phyloP scores from a whole-genome alignment of 2,329 filamentous ascomycete genomes.

The Tolypocladium cylindrosporum region DNA sequence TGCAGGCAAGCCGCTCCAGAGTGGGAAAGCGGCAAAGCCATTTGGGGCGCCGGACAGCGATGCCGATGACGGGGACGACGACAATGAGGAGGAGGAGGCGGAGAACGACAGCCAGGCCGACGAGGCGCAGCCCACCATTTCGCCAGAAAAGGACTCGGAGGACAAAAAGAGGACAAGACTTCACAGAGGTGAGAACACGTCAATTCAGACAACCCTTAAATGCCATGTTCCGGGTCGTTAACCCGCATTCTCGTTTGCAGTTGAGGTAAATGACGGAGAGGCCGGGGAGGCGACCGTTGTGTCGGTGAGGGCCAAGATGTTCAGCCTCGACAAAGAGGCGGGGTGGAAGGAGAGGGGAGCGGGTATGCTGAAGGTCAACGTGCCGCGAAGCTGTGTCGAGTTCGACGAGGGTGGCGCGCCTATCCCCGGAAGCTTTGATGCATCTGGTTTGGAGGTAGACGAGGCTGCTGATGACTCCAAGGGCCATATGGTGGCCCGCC shows the following conservation, averaged over 20 bases:
- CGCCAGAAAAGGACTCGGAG: slow-evolving; percentile 46
- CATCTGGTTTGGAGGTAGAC: slow-evolving; percentile 38
- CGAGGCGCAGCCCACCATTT: slow-evolving; percentile 32
- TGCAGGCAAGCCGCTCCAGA: slow-evolving; percentile 35
- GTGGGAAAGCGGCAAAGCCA: slow-evolving; percentile 54
- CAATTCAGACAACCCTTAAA: too few relatives aligned
- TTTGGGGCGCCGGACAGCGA: slow-evolving; percentile 70
- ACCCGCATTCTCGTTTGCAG: slow-evolving; percentile 24
- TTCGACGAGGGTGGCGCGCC: slow-evolving; percentile 41
- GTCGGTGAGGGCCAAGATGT: slow-evolving; percentile 74
- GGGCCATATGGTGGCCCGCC: slow-evolving; percentile 48
- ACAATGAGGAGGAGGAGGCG: slow-evolving; percentile 24
- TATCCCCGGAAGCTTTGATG: slow-evolving; percentile 46
- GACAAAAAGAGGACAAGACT: slow-evolving; percentile 57
- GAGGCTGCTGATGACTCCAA: slow-evolving; percentile 17
- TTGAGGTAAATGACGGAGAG: slow-evolving; percentile 74
- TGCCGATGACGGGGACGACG: slow-evolving; percentile 36
- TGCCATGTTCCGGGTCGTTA: not conserved
- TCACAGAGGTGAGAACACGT: slow-evolving; percentile 53
- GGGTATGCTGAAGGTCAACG: slow-evolving; percentile 78
- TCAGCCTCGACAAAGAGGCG: slow-evolving; percentile 59
- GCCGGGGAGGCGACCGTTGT: slow-evolving; percentile 69
- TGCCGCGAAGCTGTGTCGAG: slow-evolving; percentile 46
- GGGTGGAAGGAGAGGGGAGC: slow-evolving; percentile 87
- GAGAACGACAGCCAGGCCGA: slow-evolving; percentile 33